A percentile compares a stretch with the other conserved stretches of the same genome.
phyloP scores from a whole-genome alignment of 208 protist genomes.

The Trypanosomatidae sp. region DNA sequence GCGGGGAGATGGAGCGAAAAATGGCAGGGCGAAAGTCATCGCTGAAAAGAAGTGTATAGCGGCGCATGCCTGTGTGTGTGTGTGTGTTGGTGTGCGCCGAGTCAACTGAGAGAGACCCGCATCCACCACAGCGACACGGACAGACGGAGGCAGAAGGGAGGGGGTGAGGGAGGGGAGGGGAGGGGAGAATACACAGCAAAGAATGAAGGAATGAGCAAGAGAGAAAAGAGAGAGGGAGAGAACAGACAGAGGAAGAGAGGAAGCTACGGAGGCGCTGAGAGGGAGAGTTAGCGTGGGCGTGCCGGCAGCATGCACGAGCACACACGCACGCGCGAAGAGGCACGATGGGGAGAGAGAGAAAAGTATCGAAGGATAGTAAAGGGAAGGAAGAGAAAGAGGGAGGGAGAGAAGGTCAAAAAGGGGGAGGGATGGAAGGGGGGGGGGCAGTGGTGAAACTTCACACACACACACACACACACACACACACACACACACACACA shows the following conservation, averaged over 20 bases:
- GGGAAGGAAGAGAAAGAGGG: not conserved
- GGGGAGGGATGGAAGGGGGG: not conserved
- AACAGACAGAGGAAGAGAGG: not conserved
- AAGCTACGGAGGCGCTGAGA: not conserved
- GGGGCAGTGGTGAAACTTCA: not conserved
- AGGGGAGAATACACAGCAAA: not conserved
- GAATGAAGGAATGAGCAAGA: not conserved
- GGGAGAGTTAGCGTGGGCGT: not conserved
- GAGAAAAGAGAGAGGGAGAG: not conserved
- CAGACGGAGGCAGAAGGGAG: not conserved
- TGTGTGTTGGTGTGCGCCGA: not conserved
- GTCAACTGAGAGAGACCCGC: not conserved
- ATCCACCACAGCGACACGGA: not conserved
- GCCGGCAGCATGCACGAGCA: no score
- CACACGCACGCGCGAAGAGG: not conserved
- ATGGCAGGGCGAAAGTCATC: no score
- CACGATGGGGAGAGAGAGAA: not conserved
- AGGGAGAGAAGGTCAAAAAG: not conserved
- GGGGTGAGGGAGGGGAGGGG: not conserved
- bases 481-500: not conserved
- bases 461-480: not conserved
- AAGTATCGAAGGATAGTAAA: not conserved
- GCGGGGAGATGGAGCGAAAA: not conserved
- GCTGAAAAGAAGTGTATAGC: not conserved
- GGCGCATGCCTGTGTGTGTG: not conserved